These are phyloP conservation scores for Xylaria hypoxylon DNA, from an alignment of 2,329 filamentous ascomycete species.

Conservation along the genomic window DNA sequence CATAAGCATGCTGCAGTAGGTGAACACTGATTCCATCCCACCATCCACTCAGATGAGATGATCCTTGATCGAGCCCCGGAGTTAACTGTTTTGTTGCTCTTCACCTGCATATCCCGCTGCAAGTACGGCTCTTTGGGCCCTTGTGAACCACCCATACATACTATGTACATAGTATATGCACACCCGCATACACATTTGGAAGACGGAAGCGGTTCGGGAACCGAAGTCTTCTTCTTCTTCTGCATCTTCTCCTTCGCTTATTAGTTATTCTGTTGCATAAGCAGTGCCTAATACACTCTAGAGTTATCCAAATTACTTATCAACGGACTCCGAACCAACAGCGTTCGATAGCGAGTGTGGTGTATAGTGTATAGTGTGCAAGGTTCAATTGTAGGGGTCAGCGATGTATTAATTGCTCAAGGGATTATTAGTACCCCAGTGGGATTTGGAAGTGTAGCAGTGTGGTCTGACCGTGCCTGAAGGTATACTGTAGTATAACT, in stretches of 20 bases:
- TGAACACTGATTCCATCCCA: neutral
- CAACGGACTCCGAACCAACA: slow-evolving; percentile 26
- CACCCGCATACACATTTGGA: slow-evolving; percentile 4
- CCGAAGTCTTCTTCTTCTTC: slow-evolving; percentile 5
- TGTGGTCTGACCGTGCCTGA: slow-evolving; percentile 20
- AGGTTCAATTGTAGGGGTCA: neutral
- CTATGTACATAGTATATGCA: neutral
- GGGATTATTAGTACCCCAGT: slow-evolving; percentile 15
- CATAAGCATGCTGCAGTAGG: slow-evolving; percentile 26
- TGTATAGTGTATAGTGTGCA: neutral
- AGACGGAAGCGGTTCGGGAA: slow-evolving; percentile 8
- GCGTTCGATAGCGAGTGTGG: neutral
- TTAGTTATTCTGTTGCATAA: neutral
- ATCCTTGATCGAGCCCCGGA: slow-evolving; percentile 6
- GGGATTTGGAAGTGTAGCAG: neutral
- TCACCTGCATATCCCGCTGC: neutral
- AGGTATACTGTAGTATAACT: slow-evolving; percentile 9
- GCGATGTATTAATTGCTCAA: slow-evolving; percentile 7
- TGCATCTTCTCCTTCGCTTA: neutral
- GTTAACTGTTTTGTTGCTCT: slow-evolving; percentile 9
- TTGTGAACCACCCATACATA: neutral
- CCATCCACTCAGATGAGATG: slow-evolving; percentile 7
- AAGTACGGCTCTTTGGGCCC: neutral
- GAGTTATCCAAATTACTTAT: neutral
- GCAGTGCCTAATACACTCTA: neutral